These are phyloP conservation scores for Trichoderma koningiopsis DNA, from an alignment of 2,329 filamentous ascomycete genomes.

Conservation along the genomic window DNA sequence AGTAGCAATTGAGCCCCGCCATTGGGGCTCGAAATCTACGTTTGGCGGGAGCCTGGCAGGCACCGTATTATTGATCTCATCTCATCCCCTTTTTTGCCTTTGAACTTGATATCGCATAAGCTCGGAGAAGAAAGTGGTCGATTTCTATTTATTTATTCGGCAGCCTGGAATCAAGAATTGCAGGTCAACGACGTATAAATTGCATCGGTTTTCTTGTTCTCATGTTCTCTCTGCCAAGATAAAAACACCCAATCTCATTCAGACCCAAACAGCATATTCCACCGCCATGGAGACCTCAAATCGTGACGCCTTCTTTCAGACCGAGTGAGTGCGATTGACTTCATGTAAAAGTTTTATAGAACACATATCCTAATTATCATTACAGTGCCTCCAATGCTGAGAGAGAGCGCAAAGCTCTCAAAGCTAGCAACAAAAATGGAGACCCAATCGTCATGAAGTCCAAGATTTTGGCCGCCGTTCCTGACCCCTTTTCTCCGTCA, in stretches of 20 bases:
- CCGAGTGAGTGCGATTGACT: constrained; percentile 63
- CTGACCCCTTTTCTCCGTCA: constrained; percentile 63
- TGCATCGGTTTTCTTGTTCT: not conserved
- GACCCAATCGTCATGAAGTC: constrained; percentile 78
- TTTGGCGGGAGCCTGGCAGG: constrained; percentile 2
- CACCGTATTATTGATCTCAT: not conserved
- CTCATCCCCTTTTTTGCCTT: not conserved
- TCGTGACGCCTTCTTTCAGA: constrained; percentile 87
- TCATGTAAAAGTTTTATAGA: not conserved
- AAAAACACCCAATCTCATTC: not conserved
- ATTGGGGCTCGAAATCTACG: not conserved
- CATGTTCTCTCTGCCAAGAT: not conserved
- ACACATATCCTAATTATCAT: not conserved
- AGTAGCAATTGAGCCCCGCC: constrained; percentile 7
- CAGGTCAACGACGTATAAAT: not conserved
- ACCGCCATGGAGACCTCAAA: constrained; percentile 69
- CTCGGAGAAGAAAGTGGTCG: not conserved
- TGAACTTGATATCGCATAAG: not conserved
- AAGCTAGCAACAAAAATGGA: constrained; percentile 76
- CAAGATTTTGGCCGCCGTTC: constrained; percentile 76
- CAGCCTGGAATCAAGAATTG: not conserved
- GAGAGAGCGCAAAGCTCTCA: constrained; percentile 62
- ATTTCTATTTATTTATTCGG: not conserved
- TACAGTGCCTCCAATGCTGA: constrained; percentile 25
- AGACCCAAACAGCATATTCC: not conserved